These are phyloP conservation scores for Cryptosporidium andersoni DNA, from an alignment of 169 alveolate species.

Conservation along the genomic window DNA sequence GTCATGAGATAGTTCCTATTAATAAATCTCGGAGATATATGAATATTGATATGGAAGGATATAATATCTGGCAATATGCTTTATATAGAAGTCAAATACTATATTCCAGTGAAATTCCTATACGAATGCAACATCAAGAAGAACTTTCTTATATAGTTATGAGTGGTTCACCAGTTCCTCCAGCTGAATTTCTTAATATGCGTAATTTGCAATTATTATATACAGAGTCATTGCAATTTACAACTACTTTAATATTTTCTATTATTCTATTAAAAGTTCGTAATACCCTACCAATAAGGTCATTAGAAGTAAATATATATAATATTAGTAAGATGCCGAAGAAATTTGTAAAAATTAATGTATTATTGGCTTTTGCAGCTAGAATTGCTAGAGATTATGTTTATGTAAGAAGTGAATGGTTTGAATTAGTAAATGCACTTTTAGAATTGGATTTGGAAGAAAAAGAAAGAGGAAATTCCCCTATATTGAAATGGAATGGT, in stretches of 20 bases:
- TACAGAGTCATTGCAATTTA: conserved; percentile 42
- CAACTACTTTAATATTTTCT: conserved; percentile 47
- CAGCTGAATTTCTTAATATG: conserved; percentile 37
- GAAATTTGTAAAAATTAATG: conserved; percentile 45
- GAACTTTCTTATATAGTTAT: conserved; percentile 53
- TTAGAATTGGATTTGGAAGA: conserved; percentile 67
- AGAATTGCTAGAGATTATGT: conserved; percentile 49
- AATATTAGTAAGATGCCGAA: conserved; percentile 15
- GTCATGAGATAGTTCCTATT: conserved; percentile 37
- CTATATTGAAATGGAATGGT: conserved; percentile 55
- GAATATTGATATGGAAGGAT: conserved; percentile 27
- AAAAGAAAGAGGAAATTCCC: conserved; percentile 1
- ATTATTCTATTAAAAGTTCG: conserved; percentile 39
- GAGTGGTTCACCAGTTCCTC: conserved; percentile 48
- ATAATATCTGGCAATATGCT: conserved; percentile 30
- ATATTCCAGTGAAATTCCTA: conserved; percentile 51
- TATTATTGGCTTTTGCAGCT: conserved; percentile 47
- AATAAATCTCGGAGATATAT: conserved; percentile 27
- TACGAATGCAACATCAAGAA: conserved; percentile 59
- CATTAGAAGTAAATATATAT: conserved; percentile 50
- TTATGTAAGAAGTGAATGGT: conserved; percentile 40
- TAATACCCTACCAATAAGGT: conserved; percentile 32
- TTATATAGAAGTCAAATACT: conserved; percentile 34
- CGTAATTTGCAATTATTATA: conserved; percentile 38
- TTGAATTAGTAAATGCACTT: conserved; percentile 26